Evolutionary conservation across 345 rosid species (phyloP).

Genomic region (Populus simonii): DNA sequence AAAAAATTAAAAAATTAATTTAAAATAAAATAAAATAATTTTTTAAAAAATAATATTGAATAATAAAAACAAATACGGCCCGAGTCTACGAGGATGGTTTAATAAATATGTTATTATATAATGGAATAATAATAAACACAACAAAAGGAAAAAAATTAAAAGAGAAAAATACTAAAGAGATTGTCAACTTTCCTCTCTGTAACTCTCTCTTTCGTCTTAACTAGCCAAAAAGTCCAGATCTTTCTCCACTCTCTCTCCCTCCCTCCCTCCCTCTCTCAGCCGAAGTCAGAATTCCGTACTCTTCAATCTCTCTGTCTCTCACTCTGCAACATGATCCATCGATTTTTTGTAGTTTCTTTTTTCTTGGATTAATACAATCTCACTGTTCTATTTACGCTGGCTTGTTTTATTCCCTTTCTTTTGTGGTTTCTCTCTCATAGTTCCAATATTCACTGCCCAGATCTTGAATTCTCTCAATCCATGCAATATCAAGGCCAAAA

Average conservation of each 20-base stretch:
- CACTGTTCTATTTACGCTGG: not conserved
- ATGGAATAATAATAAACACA: not conserved
- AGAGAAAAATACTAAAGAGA: not conserved
- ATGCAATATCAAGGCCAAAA: not conserved
- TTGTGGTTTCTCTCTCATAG: not conserved
- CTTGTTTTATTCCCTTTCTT: not conserved
- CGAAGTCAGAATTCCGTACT: not conserved
- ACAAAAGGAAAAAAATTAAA: not conserved
- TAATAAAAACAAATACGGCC: too few relatives aligned
- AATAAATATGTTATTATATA: too few relatives aligned
- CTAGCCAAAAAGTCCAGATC: slow-evolving; percentile 2
- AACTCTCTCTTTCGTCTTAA: not conserved
- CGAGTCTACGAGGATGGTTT: too few relatives aligned
- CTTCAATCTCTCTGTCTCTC: not conserved
- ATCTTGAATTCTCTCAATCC: not conserved
- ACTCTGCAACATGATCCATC: not conserved
- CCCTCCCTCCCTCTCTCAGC: not conserved
- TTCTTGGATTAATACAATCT: not conserved
- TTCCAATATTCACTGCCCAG: not conserved
- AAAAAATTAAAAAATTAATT: too few relatives aligned
- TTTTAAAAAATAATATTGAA: too few relatives aligned
- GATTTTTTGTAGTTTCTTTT: not conserved
- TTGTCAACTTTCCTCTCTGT: slow-evolving; percentile 32
- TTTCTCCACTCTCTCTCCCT: not conserved
- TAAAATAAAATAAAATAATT: too few relatives aligned